Percentiles rank a stretch among this genome's conserved stretches.
These are phyloP conservation scores for Ganoderma leucocontextum DNA, from an alignment of 1,284 basidiomycete species.

Conservation along the genomic window DNA sequence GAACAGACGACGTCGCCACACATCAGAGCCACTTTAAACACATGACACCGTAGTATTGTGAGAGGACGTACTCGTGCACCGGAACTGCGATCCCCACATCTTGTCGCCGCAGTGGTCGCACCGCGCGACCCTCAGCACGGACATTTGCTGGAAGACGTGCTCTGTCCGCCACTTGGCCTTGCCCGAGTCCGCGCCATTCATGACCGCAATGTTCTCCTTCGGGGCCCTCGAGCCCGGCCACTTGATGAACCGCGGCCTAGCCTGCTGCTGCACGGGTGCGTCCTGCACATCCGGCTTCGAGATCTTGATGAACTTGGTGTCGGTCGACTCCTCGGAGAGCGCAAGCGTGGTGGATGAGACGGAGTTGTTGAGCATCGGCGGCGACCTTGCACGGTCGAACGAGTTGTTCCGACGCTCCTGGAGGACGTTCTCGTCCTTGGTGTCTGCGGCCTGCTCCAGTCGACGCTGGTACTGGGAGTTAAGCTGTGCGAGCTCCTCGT, in stretches of 20 bases:
- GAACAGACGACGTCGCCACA: conserved; percentile 5
- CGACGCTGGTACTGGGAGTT: conserved; percentile 83
- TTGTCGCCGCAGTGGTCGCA: conserved; percentile 98
- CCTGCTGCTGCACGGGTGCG: conserved; percentile 50
- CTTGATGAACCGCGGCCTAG: conserved; percentile 63
- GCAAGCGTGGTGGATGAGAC: conserved; percentile 43
- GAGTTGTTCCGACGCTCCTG: conserved; percentile 44
- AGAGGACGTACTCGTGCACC: conserved; percentile 80
- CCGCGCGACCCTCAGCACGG: conserved; percentile 86
- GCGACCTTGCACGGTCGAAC: conserved; percentile 42
- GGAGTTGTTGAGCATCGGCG: conserved; percentile 36
- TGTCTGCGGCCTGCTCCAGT: conserved; percentile 58
- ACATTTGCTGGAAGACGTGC: conserved; percentile 92
- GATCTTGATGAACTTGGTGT: conserved; percentile 42
- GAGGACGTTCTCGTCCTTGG: conserved; percentile 35
- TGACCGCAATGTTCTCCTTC: conserved; percentile 36
- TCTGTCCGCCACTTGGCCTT: conserved; percentile 53
- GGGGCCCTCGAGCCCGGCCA: conserved; percentile 59
- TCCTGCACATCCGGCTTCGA: conserved; percentile 42
- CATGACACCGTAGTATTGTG: conserved; percentile 10
- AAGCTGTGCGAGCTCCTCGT: conserved; percentile 91
- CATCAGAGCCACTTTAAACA: conserved; percentile 15
- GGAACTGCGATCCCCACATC: conserved; percentile 96
- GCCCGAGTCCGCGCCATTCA: conserved; percentile 33
- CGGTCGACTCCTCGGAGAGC: conserved; percentile 43